A percentile compares a stretch with the other conserved stretches of the same genome.
Evolutionary conservation across 108 stramenopile species (phyloP).

Genomic region (Cyclostephanos tholiformis): DNA sequence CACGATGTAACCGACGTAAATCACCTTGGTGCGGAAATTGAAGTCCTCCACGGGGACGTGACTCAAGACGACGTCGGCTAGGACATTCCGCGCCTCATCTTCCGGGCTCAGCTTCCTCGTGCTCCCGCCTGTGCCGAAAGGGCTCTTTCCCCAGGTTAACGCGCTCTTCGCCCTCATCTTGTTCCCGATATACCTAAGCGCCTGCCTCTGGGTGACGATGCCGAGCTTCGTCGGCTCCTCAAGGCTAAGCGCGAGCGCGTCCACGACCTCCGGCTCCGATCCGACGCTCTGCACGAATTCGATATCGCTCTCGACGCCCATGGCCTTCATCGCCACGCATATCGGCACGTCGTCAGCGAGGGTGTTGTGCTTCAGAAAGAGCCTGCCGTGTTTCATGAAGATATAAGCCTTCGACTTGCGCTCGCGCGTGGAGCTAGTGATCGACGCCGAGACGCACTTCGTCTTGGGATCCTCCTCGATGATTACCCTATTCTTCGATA

Average conservation of each 20-base stretch:
- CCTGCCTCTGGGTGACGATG: constrained; percentile 91
- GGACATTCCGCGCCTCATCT: constrained; percentile 96
- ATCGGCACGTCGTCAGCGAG: constrained; percentile 98
- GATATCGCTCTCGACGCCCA: constrained; percentile 95
- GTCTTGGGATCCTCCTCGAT: constrained; percentile 91
- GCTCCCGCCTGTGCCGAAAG: constrained; percentile 47
- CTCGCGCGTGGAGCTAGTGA: constrained; percentile 95
- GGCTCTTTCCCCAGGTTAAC: constrained; percentile 34
- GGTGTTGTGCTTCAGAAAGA: constrained; percentile 97
- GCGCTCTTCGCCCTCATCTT: constrained; percentile 86
- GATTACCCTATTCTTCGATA: constrained; percentile 99
- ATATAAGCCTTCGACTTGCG: constrained; percentile 92
- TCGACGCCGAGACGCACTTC: constrained; percentile 80
- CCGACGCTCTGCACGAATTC: constrained; percentile 97
- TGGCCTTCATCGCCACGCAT: constrained; percentile 93
- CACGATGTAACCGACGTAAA: constrained; percentile 95
- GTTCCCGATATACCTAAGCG: constrained; percentile 89
- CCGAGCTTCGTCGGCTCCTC: constrained; percentile 89
- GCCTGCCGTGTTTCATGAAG: constrained; percentile 80
- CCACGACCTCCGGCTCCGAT: constrained; percentile 85
- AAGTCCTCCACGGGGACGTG: constrained; percentile 95
- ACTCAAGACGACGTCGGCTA: constrained; percentile 93
- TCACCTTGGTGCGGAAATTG: constrained; percentile 88
- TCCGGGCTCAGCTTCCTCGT: constrained; percentile 64
- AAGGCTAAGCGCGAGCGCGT: constrained; percentile 88